Conservation (phyloP, 179 eudicot genomes). For the Drosera spatulata region DNA sequence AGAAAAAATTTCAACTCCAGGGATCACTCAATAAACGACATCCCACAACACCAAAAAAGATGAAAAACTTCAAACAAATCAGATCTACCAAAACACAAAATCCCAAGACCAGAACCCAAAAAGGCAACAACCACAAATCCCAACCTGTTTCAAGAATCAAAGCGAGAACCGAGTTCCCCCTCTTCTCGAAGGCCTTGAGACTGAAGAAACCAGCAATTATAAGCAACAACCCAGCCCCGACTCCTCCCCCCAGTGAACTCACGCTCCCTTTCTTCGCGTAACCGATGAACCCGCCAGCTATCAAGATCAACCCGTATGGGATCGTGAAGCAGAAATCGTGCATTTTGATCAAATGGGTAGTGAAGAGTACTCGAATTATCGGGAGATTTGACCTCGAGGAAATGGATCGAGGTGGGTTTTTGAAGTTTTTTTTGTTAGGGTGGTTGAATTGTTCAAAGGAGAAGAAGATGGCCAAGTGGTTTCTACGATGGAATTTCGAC, state of each 20-base stretch:
- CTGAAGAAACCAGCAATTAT: conserved; percentile 83
- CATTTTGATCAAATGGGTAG: conserved; percentile 41
- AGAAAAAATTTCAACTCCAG: no score
- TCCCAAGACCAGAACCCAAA: background rate
- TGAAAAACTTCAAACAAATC: no score
- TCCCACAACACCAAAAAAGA: no score
- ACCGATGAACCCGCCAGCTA: conserved; percentile 68
- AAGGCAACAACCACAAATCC: background rate
- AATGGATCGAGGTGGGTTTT: conserved; percentile 3
- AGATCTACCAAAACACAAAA: background rate
- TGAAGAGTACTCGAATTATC: background rate
- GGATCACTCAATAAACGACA: no score
- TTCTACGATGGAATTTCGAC: no score
- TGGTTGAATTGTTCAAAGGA: no score
- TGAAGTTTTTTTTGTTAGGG: background rate
- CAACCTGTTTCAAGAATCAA: conserved; percentile 71
- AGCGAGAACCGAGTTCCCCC: conserved; percentile 62
- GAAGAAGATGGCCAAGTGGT: no score
- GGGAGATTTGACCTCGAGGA: conserved; percentile 3
- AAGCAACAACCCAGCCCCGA: conserved; percentile 71
- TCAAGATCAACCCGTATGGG: conserved; percentile 72
- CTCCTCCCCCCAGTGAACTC: conserved; percentile 79
- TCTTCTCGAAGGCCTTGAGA: conserved; percentile 55
- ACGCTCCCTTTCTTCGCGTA: conserved; percentile 68
- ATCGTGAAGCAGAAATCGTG: conserved; percentile 97